Base-by-base conservation (phyloP, 2,329 filamentous ascomycete species). In the Cercospora zeina region DNA sequence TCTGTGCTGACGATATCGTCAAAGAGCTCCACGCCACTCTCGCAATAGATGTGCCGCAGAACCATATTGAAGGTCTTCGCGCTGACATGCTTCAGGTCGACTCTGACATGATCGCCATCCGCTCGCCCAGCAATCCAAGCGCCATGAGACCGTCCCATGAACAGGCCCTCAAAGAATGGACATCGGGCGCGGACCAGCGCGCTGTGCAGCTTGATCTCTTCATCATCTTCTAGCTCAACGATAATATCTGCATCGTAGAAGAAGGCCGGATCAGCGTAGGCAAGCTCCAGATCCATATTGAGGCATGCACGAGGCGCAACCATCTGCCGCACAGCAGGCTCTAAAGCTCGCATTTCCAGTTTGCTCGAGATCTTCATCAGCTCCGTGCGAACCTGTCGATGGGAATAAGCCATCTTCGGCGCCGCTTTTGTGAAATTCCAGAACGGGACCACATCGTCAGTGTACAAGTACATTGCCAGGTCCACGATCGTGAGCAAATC, bases 91-190 rank as follows among this genome's bases (percentile, higher is more conserved):
- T 87, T 89, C 53, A 99, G 78, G 70, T 99, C 91, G 47, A 99
- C 87, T 37, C 81, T 82, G 60, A 96, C 80, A 13, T 79, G 76
- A 33, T 84, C 83, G 54, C 87, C 83, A 30, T 68, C 64, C 8
- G 66, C 68, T 27, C 72, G 72, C 8, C 67, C 72, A 45, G 71
- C 66, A 19, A 99, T 82, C 95, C 95, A 99, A 68, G 85, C 85
- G 0, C 95, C 95, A 42, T 84, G 83, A 7, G 95, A 91, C 47
- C 91, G 87, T n/a, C 95, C 95, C 69, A 90, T 83, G 75, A 97
- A 97, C 47, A 99, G 81, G 1, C 89, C 90, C 65, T 93, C 82
- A 67, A 99, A 99, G 81, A 97, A 99, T 0, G 91, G 92, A 69
- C 93, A 97, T 67, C 95, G 83, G 70, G 88, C 87, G 67, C 91